Conservation (phyloP, 2,329 filamentous ascomycete species). For the Stylonectria norvegica region DNA sequence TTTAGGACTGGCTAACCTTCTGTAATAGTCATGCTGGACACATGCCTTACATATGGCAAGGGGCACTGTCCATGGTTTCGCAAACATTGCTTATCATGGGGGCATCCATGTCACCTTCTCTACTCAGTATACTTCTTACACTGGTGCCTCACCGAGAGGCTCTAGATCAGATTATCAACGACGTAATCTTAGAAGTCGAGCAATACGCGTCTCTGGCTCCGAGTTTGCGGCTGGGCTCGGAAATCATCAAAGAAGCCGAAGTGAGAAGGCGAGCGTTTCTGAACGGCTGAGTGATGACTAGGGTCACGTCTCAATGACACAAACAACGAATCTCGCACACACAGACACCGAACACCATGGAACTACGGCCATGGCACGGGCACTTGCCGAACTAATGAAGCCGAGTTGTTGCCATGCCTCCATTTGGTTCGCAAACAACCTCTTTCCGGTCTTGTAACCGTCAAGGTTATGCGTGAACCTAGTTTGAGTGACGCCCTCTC, state of each 20-base stretch:
- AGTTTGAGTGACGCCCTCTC: too few relatives aligned
- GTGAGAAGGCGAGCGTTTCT: slow-evolving; percentile 64
- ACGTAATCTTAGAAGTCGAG: slow-evolving; percentile 73
- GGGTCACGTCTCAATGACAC: too few relatives aligned
- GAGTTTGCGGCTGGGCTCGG: slow-evolving; percentile 70
- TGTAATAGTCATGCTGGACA: slow-evolving; percentile 68
- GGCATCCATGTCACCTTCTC: slow-evolving; percentile 72
- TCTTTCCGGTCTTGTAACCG: too few relatives aligned
- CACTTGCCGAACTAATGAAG: too few relatives aligned
- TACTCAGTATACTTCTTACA: slow-evolving; percentile 61
- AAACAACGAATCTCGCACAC: too few relatives aligned
- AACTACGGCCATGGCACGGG: too few relatives aligned
- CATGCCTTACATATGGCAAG: slow-evolving; percentile 83
- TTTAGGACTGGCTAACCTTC: slow-evolving; percentile 19
- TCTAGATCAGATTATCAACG: slow-evolving; percentile 73
- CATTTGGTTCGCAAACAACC: too few relatives aligned
- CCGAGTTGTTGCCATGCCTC: too few relatives aligned
- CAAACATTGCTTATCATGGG: slow-evolving; percentile 82
- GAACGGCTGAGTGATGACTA: slow-evolving; percentile 39
- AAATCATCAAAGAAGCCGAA: slow-evolving; percentile 78
- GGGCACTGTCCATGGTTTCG: slow-evolving; percentile 76
- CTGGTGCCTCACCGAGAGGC: slow-evolving; percentile 55
- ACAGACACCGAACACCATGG: too few relatives aligned
- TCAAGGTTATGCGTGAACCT: too few relatives aligned
- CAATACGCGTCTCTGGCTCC: slow-evolving; percentile 72